Evolutionary conservation across 2,329 filamentous ascomycete genomes (phyloP).

Genomic region (Trichoderma lentiforme): DNA sequence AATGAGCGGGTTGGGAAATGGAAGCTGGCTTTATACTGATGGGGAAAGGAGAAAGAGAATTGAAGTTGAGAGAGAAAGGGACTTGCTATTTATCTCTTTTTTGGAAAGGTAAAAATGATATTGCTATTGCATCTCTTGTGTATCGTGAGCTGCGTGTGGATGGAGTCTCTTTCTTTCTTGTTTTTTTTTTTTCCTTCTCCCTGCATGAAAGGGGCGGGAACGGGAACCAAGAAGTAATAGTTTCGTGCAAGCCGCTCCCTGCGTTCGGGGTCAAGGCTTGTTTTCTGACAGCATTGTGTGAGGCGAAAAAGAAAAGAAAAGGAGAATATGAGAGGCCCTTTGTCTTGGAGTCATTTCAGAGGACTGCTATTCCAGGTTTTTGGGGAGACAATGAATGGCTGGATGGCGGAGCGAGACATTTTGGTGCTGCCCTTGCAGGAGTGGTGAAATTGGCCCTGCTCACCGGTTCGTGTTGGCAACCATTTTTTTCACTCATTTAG

Average conservation of each 20-base stretch:
- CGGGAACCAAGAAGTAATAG: neutral
- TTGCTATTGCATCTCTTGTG: neutral
- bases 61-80: neutral
- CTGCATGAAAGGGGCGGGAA: constrained; percentile 1
- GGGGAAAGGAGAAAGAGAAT: neutral
- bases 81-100: constrained; percentile 14
- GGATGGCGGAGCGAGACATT: neutral
- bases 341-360: neutral
- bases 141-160: neutral
- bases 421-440: neutral
- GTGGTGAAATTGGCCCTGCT: neutral
- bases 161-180: neutral
- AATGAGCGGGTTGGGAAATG: neutral
- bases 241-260: neutral
- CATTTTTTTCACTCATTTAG: neutral
- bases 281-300: neutral
- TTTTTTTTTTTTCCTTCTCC: neutral
- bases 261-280: neutral
- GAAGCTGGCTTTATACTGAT: neutral
- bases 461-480: neutral
- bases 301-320: neutral
- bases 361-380: neutral
- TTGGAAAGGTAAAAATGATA: neutral
- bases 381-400: neutral
- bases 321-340: neutral